Percentiles rank a stretch among this genome's conserved stretches.
These are phyloP conservation scores for Eucommia ulmoides DNA, from an alignment of 257 asterid species.

Conservation along the genomic window DNA sequence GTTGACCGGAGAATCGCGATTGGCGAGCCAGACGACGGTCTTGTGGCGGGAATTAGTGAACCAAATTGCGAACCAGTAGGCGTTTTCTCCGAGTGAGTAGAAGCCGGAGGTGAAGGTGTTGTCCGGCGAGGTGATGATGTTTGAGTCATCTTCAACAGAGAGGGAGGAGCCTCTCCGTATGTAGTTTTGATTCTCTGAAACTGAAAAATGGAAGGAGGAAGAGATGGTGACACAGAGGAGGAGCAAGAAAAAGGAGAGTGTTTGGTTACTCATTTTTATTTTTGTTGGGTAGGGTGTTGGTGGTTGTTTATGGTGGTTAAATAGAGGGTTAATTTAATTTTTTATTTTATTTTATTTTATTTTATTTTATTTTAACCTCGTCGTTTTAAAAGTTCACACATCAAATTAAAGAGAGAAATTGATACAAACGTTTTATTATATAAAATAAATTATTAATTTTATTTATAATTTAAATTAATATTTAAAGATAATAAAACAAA, in stretches of 20 bases:
- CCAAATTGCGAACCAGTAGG: constrained; percentile 60
- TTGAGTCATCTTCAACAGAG: constrained; percentile 26
- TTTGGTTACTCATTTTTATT: too few species aligned
- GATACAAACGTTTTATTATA: too few species aligned
- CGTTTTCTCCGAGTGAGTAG: constrained; percentile 34
- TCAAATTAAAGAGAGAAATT: too few species aligned
- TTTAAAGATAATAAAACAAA: too few species aligned
- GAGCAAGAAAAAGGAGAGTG: not conserved
- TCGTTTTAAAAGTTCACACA: too few species aligned
- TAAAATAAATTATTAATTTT: too few species aligned
- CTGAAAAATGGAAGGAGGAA: constrained; percentile 5
- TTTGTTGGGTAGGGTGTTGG: too few species aligned
- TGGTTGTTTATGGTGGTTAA: too few species aligned
- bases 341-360: too few species aligned
- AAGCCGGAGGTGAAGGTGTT: constrained; percentile 54
- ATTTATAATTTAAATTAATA: too few species aligned
- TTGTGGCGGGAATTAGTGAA: constrained; percentile 43
- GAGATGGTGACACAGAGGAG: constrained; percentile 5
- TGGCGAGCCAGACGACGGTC: constrained; percentile 60
- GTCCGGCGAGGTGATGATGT: constrained; percentile 36
- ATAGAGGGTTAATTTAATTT: too few species aligned
- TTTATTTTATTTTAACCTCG: too few species aligned
- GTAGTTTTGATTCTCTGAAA: constrained; percentile 13
- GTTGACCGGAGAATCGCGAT: constrained; percentile 51
- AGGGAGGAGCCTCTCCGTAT: constrained; percentile 30